Conservation (phyloP, 768 basidiomycete species). For the Termitomyces sp. region DNA sequence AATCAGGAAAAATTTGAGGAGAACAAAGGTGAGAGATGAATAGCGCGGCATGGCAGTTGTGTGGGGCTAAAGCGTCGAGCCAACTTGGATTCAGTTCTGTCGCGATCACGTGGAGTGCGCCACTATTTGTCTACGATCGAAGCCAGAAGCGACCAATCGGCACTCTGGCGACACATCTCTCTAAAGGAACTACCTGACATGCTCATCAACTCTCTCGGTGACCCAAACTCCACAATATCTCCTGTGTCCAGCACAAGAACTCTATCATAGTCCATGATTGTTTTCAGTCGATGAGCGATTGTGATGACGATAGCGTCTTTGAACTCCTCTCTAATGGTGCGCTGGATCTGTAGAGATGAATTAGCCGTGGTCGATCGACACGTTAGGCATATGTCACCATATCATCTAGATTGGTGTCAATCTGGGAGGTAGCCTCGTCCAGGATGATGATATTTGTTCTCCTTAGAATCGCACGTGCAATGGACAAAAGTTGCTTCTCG, state of each 20-base stretch:
- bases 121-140: slow-evolving; percentile 19
- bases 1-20: slow-evolving; percentile 11
- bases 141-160: slow-evolving; percentile 46
- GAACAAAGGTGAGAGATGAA: not conserved
- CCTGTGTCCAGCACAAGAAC: slow-evolving; percentile 76
- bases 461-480: slow-evolving; percentile 68
- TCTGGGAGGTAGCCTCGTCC: slow-evolving; percentile 79
- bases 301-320: slow-evolving; percentile 72
- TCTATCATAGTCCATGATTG: slow-evolving; percentile 74
- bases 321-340: slow-evolving; percentile 73
- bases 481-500: slow-evolving; percentile 71
- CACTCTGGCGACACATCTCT: slow-evolving; percentile 65
- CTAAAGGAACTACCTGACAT: slow-evolving; percentile 60
- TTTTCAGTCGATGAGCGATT: slow-evolving; percentile 79
- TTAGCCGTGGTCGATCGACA: not conserved
- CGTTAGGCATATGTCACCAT: slow-evolving; percentile 40
- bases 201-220: slow-evolving; percentile 54
- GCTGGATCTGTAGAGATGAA: slow-evolving; percentile 51
- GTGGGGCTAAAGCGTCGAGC: not conserved
- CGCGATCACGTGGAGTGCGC: slow-evolving; percentile 17
- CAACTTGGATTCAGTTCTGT: not conserved
- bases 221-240: slow-evolving; percentile 72
- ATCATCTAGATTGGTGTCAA: slow-evolving; percentile 69
- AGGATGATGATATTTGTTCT: slow-evolving; percentile 67
- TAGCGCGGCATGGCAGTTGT: slow-evolving; percentile 14